A percentile compares a stretch with the other conserved stretches of the same genome.
These are phyloP conservation scores for Ogataea methanolica DNA, from an alignment of 805 yeast genomes.

Conservation along the genomic window DNA sequence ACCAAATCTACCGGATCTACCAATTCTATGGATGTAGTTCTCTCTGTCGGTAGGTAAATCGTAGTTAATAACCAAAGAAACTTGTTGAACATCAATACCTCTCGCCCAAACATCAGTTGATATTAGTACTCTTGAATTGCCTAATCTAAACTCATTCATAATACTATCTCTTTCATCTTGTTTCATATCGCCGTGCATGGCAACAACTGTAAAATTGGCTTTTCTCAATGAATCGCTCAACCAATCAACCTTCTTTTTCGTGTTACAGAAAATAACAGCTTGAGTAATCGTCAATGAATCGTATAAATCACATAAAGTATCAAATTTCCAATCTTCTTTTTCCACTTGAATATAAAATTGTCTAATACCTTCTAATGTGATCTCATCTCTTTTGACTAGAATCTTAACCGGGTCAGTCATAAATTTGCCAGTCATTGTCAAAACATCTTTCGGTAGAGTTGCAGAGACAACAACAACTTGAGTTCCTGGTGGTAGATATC, in stretches of 20 bases:
- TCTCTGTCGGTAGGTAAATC: conserved; percentile 88
- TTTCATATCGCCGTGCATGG: conserved; percentile 95
- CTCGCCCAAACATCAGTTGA: conserved; percentile 96
- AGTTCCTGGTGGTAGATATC: conserved; percentile 78
- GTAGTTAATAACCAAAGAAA: conserved; percentile 89
- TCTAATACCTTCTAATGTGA: conserved; percentile 92
- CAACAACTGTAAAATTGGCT: conserved; percentile 83
- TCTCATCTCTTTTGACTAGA: conserved; percentile 91
- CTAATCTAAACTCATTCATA: conserved; percentile 94
- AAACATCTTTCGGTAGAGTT: conserved; percentile 88
- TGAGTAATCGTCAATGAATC: conserved; percentile 95
- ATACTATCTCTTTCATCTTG: conserved; percentile 91
- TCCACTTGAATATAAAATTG: conserved; percentile 90
- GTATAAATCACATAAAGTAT: conserved; percentile 89
- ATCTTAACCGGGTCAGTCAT: conserved; percentile 94
- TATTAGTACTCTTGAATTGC: conserved; percentile 87
- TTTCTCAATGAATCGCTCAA: conserved; percentile 69
- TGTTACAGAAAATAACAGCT: conserved; percentile 97
- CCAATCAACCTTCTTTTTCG: conserved; percentile 90
- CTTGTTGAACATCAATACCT: conserved; percentile 98
- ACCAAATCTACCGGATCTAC: conserved; percentile 98
- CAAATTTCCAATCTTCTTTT: conserved; percentile 91
- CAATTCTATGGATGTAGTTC: conserved; percentile 95
- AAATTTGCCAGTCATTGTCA: conserved; percentile 86
- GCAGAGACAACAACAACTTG: conserved; percentile 96